Evolutionary conservation across 2,329 filamentous ascomycete genomes (phyloP), one percentile per base, ranked within the genome.

Genomic region (Ophiobolus disseminans): DNA sequence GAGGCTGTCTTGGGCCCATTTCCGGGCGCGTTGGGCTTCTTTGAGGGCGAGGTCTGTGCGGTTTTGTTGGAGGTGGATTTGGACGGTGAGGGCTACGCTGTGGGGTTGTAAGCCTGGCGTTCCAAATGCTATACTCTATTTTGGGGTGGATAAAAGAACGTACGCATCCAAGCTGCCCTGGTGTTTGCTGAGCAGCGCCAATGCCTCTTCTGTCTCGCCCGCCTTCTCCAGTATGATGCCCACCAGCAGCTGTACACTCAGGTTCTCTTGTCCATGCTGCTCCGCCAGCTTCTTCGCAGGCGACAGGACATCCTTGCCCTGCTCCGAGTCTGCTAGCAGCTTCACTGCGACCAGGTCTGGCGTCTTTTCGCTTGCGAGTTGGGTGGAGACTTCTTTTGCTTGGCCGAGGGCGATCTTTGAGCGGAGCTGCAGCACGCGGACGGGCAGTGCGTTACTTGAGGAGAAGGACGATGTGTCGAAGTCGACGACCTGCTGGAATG

Each of bases 1-100:
- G 30, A 97, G 78, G 61, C 88, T 96, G 72, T 97, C 94, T 75
- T 99, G 93, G 6, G 93, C 94, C 90, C 93, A 97, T 75, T 90
- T 85, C 72, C 92, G 86, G 26, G 94, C 94, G 26, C 88, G 85
- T 41, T 86, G 80, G 28, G 96, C 91, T 76, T 97, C 93, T 75
- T 96, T 96, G 10, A 91, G 66, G 1, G 94, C 94, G 39, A 97
- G 84, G 73, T 97, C 93, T 65, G 88, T 88, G 61, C 93, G 85
- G 79, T 97, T 97, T 71, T 96, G 91, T 62, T 90, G 83, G 8
- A 97, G 86, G 69, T 97, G 88, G 62, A 97, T 95, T 73, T 99
- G 93, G 22, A 92, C 86, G 57, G 94, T 92, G 53, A 97, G 78
- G 35, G 92, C 88, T 42, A 97, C 90, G 45, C 90, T 88, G 23